Percentiles rank a stretch among this genome's conserved stretches.
phyloP scores from a whole-genome alignment of 805 yeast species.

The Ogataea ramenticola region DNA sequence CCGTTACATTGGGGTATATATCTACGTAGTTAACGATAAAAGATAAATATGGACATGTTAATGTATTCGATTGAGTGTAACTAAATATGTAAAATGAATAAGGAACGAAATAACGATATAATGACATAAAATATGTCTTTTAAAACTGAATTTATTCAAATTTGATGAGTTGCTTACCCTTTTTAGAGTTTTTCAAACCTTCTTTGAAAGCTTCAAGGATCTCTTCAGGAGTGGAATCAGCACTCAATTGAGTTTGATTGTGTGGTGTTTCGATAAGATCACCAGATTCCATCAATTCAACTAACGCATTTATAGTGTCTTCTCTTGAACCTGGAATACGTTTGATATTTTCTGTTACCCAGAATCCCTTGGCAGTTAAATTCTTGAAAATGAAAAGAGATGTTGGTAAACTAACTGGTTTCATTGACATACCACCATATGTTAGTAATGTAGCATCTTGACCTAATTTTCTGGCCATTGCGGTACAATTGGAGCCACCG shows the following conservation, averaged over 20 bases:
- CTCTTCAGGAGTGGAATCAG: conserved; percentile 33
- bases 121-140: too few species aligned
- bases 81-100: too few species aligned
- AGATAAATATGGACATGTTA: too few species aligned
- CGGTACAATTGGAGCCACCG: conserved; percentile 82
- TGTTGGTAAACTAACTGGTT: conserved; percentile 90
- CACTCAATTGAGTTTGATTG: conserved; percentile 30
- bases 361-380: conserved; percentile 79
- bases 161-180: conserved; percentile 39
- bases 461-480: conserved; percentile 75
- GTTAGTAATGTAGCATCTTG: conserved; percentile 74
- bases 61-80: too few species aligned
- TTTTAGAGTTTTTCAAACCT: conserved; percentile 34
- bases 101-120: too few species aligned
- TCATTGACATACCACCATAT: conserved; percentile 96
- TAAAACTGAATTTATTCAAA: conserved; percentile 9
- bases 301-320: conserved; percentile 45
- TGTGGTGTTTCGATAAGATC: conserved; percentile 42
- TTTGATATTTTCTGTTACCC: conserved; percentile 73
- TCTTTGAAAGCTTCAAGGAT: conserved; percentile 33
- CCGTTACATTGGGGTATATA: too few species aligned
- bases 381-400: conserved; percentile 86
- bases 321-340: conserved; percentile 54
- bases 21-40: too few species aligned
- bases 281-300: conserved; percentile 53